A percentile compares a stretch with the other conserved stretches of the same genome.
phyloP scores from a whole-genome alignment of 2,329 filamentous ascomycete genomes.

The Pseudocercospora pini-densiflorae region DNA sequence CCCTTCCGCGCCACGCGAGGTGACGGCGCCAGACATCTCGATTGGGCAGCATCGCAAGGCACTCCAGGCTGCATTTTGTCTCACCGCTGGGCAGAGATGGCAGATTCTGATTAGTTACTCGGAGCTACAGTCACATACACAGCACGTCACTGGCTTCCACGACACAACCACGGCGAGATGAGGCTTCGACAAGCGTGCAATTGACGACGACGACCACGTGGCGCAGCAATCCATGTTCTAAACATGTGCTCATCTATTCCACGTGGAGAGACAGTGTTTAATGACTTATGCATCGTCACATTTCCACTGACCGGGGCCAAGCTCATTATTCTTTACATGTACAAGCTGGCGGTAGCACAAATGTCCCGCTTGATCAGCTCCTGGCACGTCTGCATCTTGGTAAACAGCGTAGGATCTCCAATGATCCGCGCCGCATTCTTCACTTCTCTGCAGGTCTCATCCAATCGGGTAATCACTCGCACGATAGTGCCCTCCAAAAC shows the following conservation, averaged over 20 bases:
- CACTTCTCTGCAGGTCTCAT: conserved; percentile 96
- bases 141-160: not conserved
- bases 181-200: not conserved
- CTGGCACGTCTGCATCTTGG: conserved; percentile 97
- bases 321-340: conserved; percentile 65
- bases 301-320: not conserved
- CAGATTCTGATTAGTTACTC: not conserved
- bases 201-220: conserved; percentile 7
- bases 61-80: not conserved
- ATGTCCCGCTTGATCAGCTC: conserved; percentile 98
- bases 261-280: conserved; percentile 7
- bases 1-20: conserved; percentile 1
- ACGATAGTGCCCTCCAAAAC: conserved; percentile 98
- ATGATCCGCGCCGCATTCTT: conserved; percentile 97
- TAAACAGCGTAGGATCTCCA: conserved; percentile 88
- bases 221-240: not conserved
- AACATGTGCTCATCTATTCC: not conserved
- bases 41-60: not conserved
- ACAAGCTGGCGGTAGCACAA: conserved; percentile 84
- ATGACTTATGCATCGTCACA: conserved; percentile 3
- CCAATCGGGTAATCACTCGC: conserved; percentile 86
- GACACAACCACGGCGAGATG: not conserved
- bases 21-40: not conserved
- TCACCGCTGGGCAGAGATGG: not conserved
- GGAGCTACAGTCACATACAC: not conserved